Base-by-base conservation (phyloP, 331 rosid genomes). In the Quercus tomentella region DNA sequence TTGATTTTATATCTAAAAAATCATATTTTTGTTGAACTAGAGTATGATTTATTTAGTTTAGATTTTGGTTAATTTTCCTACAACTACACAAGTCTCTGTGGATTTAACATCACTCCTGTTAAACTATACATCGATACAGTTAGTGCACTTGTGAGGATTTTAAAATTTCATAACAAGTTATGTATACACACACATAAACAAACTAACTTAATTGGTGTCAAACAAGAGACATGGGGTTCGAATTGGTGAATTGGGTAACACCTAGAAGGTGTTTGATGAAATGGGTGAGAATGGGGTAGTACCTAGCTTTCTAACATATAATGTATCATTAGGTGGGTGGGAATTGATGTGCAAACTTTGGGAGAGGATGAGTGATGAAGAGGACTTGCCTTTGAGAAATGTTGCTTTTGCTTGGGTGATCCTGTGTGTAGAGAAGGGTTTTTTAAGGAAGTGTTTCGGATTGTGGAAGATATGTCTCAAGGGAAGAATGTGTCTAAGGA, bases 221-320 rank as follows among this genome's bases (percentile, higher is more conserved):
- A 37, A 37, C 1, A 37, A 7, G 43, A 37, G 43, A 7, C 0
- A 37, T 7, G 41, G 8, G 41, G 2, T 35, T 33, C 4, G 66
- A 20, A 79, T 83, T 58, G 88, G 96, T 4, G 86, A 73, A 18
- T 9, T 86, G 1, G 52, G 58, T 16, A 72, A 79, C 80, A 96
- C 97, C 2, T 77, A 60, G 54, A 91, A 91, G 89, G 82, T 94
- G 93, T 85, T 94, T 26, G 97, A 84, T 25, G 98, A 92, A 91
- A 92, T 94, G 97, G 5, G 74, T 83, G 92, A 82, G 43, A 79
- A 83, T 57, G 90, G 89, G 0, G 84, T 92, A 6, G 70, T 4
- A 54, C 88, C 89, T 3, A 92, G 86, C 84, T 86, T 97, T 0
- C 75, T 92, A 72, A 89, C 92, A 7, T 86, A 80, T 8, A 89